These are phyloP conservation scores for Prunus yedoensis DNA, from an alignment of 331 rosid genomes.

Conservation along the genomic window DNA sequence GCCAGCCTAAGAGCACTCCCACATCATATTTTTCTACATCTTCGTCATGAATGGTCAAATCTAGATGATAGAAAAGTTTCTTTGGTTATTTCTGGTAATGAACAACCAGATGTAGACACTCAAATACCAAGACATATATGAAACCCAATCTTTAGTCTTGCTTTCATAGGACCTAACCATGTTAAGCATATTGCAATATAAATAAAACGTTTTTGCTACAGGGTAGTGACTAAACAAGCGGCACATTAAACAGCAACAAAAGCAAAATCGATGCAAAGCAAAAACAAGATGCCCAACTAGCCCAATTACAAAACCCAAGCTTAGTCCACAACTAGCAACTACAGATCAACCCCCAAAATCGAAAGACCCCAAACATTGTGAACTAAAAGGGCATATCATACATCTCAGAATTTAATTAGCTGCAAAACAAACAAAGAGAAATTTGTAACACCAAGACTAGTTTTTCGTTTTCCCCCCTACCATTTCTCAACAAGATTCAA, in stretches of 20 bases:
- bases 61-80: not conserved
- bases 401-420: not conserved
- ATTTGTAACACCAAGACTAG: too few species aligned
- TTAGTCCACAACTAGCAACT: not conserved
- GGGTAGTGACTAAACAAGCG: not conserved
- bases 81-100: not conserved
- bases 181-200: not conserved
- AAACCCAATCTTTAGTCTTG: not conserved
- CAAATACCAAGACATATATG: not conserved
- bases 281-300: not conserved
- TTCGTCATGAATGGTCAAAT: not conserved
- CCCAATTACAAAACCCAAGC: not conserved
- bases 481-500: constrained; percentile 10
- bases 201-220: not conserved
- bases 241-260: not conserved
- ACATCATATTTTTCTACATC: not conserved
- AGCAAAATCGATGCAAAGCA: constrained; percentile 1
- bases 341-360: not conserved
- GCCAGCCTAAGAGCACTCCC: not conserved
- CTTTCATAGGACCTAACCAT: not conserved
- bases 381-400: not conserved
- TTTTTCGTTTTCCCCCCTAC: not conserved
- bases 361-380: not conserved
- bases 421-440: not conserved
- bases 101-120: not conserved